These are phyloP conservation scores for Crithidia brevicula DNA, from an alignment of 208 protist genomes.

Conservation along the genomic window DNA sequence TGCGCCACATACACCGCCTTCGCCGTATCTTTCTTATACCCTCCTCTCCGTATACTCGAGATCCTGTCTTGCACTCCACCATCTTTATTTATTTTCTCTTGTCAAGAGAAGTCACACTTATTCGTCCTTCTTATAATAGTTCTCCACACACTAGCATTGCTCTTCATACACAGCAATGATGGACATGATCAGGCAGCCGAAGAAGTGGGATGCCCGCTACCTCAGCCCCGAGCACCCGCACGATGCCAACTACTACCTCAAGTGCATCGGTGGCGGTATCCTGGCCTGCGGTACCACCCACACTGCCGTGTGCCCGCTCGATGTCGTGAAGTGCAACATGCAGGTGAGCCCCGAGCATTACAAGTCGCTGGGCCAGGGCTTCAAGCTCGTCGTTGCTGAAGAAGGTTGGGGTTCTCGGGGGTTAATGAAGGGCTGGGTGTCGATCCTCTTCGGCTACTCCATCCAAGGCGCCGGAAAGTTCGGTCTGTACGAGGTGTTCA, in stretches of 20 bases:
- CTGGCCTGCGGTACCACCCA: constrained; percentile 96
- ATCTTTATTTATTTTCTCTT: no score
- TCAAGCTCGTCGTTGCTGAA: constrained; percentile 65
- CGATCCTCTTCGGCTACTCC: constrained; percentile 94
- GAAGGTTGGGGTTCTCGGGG: constrained; percentile 74
- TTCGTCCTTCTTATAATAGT: neutral
- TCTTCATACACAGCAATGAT: neutral
- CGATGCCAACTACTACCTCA: constrained; percentile 90
- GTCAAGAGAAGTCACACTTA: no score
- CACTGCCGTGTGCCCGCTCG: constrained; percentile 93
- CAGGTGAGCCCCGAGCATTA: constrained; percentile 93
- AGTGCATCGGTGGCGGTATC: constrained; percentile 93
- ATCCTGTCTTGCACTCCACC: no score
- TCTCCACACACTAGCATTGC: neutral
- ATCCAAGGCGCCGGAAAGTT: constrained; percentile 95
- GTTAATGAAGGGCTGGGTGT: constrained; percentile 91
- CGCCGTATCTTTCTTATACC: neutral
- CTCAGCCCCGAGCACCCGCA: constrained; percentile 70
- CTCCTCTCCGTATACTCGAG: no score
- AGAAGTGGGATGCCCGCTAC: constrained; percentile 81
- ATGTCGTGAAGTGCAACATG: constrained; percentile 97
- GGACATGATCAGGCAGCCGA: constrained; percentile 14
- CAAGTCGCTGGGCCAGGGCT: constrained; percentile 74
- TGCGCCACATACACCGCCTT: no score
- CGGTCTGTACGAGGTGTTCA: constrained; percentile 96